Percentiles rank a stretch among this genome's conserved stretches.
phyloP scores from a whole-genome alignment of 2,329 filamentous ascomycete species.

The Neofusicoccum sp. region DNA sequence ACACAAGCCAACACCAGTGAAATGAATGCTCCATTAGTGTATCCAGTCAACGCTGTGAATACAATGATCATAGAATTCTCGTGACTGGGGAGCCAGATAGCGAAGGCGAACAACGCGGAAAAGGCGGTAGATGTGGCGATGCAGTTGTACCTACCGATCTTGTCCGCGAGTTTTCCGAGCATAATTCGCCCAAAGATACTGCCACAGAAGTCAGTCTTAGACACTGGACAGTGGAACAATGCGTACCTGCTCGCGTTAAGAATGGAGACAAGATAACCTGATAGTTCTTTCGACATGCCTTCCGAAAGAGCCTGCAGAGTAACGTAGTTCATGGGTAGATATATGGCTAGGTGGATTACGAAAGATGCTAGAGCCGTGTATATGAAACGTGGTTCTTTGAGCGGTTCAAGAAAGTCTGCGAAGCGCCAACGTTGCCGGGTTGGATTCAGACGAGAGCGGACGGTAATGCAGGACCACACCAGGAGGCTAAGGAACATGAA shows the following conservation, averaged over 20 bases:
- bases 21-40: constrained; percentile 67
- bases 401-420: constrained; percentile 31
- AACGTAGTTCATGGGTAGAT: constrained; percentile 57
- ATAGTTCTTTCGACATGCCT: constrained; percentile 53
- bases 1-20: constrained; percentile 63
- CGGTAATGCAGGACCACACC: constrained; percentile 46
- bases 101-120: constrained; percentile 49
- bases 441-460: constrained; percentile 51
- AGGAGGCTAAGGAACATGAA: constrained; percentile 57
- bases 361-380: constrained; percentile 37
- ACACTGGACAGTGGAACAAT: neutral
- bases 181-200: constrained; percentile 55
- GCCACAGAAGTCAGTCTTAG: no score
- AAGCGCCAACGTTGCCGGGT: constrained; percentile 29
- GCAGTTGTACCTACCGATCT: constrained; percentile 52
- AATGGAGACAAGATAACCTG: constrained; percentile 57
- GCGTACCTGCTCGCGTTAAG: constrained; percentile 46
- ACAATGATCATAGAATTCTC: constrained; percentile 34
- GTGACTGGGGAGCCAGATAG: constrained; percentile 53
- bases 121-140: constrained; percentile 51
- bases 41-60: constrained; percentile 53
- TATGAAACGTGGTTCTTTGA: constrained; percentile 26
- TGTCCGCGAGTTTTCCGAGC: constrained; percentile 53
- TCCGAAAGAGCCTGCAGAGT: constrained; percentile 48
- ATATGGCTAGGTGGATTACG: constrained; percentile 61